Evolutionary conservation across 495 filamentous ascomycete species (phyloP).

Genomic region (Aspergillus coremiiformis): DNA sequence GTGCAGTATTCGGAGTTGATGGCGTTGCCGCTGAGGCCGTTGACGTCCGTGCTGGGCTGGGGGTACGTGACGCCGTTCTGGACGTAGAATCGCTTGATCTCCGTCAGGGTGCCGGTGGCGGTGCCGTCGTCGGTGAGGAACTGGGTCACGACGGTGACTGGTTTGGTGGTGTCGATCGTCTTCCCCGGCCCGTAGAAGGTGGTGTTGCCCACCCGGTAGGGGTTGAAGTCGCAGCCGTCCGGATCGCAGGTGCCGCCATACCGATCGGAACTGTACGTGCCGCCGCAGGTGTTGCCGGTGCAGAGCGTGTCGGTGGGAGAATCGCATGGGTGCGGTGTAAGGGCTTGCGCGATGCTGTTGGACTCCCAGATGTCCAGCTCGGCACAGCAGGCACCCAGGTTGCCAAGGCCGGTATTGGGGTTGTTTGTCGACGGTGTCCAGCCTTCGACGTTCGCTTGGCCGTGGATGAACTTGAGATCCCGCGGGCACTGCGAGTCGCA

Average conservation of each 20-base stretch:
- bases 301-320: conserved; percentile 50
- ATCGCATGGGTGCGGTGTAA: conserved; percentile 60
- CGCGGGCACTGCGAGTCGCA: conserved; percentile 66
- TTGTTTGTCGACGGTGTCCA: conserved; percentile 54
- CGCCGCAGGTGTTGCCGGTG: conserved; percentile 48
- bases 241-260: conserved; percentile 61
- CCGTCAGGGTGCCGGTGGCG: conserved; percentile 44
- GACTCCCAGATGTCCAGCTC: conserved; percentile 73
- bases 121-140: conserved; percentile 55
- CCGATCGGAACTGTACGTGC: conserved; percentile 34
- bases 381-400: conserved; percentile 60
- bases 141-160: conserved; percentile 64
- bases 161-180: conserved; percentile 55
- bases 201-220: conserved; percentile 56
- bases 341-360: conserved; percentile 51
- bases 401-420: conserved; percentile 50
- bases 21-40: conserved; percentile 45
- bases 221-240: conserved; percentile 75
- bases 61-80: conserved; percentile 57
- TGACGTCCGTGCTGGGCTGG: conserved; percentile 48
- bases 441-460: conserved; percentile 54
- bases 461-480: conserved; percentile 63
- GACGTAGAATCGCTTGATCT: conserved; percentile 67
- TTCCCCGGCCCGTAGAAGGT: conserved; percentile 55
- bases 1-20: conserved; percentile 58